Evolutionary conservation across 2,329 filamentous ascomycete genomes (phyloP), one percentile per base, ranked within the genome.

Genomic region (Clarireedia monteithiana): DNA sequence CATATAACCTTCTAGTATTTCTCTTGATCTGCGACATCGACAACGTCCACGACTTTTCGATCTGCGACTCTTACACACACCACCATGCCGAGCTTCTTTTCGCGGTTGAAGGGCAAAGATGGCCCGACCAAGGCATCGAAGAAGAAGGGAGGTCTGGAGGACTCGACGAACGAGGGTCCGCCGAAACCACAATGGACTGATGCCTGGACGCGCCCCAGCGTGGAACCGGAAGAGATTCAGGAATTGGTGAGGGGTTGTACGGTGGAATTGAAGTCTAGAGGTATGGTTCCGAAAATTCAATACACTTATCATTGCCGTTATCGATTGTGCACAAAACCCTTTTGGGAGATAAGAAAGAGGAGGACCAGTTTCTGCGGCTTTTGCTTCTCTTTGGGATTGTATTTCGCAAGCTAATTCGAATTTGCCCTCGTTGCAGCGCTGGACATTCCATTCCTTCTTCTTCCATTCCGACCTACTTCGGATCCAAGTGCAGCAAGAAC

Each of bases 391-490:
- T 38, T 38, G 53, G 27, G 10, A 49, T 44, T 6, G 52, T 46
- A 56, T 58, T 58, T 62, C 64, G 63, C 55, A 49, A 34, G 49
- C 63, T 67, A 64, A 66, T 64, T 48, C 44, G 9, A 48, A 44
- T 47, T 54, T 30, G 44, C 44, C 46, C 5, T 50, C 46, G n/a
- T 50, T 30, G 63, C 71, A 95, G 91, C 86, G 63, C 85, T 97
- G 66, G 86, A 96, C 70, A 85, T 87, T 58, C 94, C 94, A 1
- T 97, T 99, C 71, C 81, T 97, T 27, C 84, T 99, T 7, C 81
- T 99, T 4, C 94, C 94, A 12, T 99, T 96, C 73, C 87, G 94
- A 65, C 94, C 92, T 23, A 90, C 89, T 27, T 94, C 91, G 61
- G 91, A 99, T 69, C 87, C 92, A 45, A 94, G 89, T 71, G 89